These are phyloP conservation scores for Penicillium psychrofluorescens DNA, from an alignment of 495 filamentous ascomycete genomes.

Conservation along the genomic window DNA sequence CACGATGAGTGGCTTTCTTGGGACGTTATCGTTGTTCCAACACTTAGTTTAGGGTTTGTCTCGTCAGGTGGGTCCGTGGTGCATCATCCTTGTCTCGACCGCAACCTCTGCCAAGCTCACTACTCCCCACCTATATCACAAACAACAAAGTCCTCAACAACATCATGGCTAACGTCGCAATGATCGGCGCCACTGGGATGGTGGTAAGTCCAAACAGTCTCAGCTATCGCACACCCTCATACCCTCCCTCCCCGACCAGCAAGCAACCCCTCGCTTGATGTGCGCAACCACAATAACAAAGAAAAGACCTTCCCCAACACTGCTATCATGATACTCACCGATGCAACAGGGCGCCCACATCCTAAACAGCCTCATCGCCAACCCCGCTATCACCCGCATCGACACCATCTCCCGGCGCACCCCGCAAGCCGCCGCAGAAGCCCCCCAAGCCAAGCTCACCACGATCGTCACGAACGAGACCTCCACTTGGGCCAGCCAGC, in stretches of 20 bases:
- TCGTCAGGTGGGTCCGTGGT: no score
- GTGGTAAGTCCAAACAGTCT: conserved; percentile 29
- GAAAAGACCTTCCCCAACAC: no score
- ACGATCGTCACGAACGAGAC: conserved; percentile 38
- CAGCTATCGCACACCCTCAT: background rate
- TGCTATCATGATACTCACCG: no score
- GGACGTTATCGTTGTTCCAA: no score
- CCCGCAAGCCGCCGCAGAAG: conserved; percentile 18
- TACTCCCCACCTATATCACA: background rate
- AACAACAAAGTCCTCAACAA: conserved; percentile 1
- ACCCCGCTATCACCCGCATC: conserved; percentile 29
- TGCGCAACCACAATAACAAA: no score
- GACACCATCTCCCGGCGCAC: conserved; percentile 42
- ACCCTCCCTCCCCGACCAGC: background rate
- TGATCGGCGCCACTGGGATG: conserved; percentile 42
- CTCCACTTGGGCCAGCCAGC: conserved; percentile 47
- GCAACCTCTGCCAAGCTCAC: background rate
- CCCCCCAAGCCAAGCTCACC: conserved; percentile 33
- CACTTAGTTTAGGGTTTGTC: no score
- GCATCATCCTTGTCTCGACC: no score
- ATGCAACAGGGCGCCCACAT: conserved; percentile 38
- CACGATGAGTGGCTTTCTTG: no score
- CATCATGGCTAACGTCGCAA: conserved; percentile 32
- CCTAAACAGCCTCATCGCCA: conserved; percentile 36
- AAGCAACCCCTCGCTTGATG: no score